Conservation (phyloP, 2,329 filamentous ascomycete genomes). For the Juglanconis juglandina region DNA sequence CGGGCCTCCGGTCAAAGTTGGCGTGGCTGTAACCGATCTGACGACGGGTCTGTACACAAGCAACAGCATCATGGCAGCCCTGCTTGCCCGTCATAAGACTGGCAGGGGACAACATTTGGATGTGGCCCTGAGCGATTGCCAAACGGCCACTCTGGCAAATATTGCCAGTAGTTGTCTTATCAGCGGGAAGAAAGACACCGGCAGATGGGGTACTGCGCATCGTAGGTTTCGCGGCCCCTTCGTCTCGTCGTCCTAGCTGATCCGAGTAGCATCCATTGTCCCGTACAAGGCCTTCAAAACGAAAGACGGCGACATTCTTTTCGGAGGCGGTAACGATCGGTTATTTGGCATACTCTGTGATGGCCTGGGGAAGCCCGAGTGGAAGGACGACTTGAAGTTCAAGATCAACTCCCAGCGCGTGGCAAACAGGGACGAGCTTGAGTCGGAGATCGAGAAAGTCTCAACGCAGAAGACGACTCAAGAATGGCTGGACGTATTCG, state of each 20-base stretch:
- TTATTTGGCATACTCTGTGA: conserved; percentile 65
- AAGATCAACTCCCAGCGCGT: conserved; percentile 61
- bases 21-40: conserved; percentile 92
- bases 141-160: conserved; percentile 91
- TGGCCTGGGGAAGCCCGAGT: conserved; percentile 54
- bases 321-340: conserved; percentile 70
- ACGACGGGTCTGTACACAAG: conserved; percentile 94
- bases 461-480: conserved; percentile 75
- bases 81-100: conserved; percentile 71
- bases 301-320: conserved; percentile 65
- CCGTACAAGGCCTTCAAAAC: conserved; percentile 85
- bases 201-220: conserved; percentile 94
- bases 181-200: conserved; percentile 80
- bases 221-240: conserved; percentile 50
- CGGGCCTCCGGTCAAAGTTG: conserved; percentile 92
- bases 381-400: conserved; percentile 59
- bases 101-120: conserved; percentile 90
- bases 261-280: conserved; percentile 76
- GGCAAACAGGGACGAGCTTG: conserved; percentile 70
- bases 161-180: conserved; percentile 90
- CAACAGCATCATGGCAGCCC: conserved; percentile 91
- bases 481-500: conserved; percentile 82
- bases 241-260: background rate
- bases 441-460: conserved; percentile 72
- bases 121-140: conserved; percentile 85